Evolutionary conservation across 176 grass and related monocot species (phyloP), one percentile per base, ranked within the genome.

Genomic region (Triticum dicoccoides): DNA sequence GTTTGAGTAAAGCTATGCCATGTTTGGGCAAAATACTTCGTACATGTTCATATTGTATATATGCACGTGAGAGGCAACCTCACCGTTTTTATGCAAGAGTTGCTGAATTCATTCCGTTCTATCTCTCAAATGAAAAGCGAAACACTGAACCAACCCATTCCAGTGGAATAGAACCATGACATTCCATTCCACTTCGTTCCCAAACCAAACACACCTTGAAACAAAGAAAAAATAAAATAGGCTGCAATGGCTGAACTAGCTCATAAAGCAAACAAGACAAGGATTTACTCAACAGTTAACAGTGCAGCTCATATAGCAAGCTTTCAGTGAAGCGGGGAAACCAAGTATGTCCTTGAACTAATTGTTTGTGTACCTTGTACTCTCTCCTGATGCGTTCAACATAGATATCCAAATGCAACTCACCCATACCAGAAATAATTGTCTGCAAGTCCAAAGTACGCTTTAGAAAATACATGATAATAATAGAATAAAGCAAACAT

Each of bases 371-470:
- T 89, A 98, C 96, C 90, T 98, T 98, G 79, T 98, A 98, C 45
- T 98, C 96, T 81, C 96, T 93, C 75, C 68, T 84, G 62, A 98
- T 98, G 87, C 96, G 96, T 73, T 98, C 93, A 79, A 98, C 94
- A 89, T 98, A 98, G 76, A 98, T 95, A 92, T 98, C 96, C 88
- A 96, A 91, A 92, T 98, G 96, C 79, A 98, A 83, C 72, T 98
- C 96, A 73, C 96, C 96, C 96, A 98, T 98, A 61, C 96, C 96
- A 69, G 96, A 98, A 67, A 98, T 98, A 85, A 98, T 98, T 64
- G 96, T 98, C 96, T 98, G 73, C 65, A 78, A 82, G 34, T 9
- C 79, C 78, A 86, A 69, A 75, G 49, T 65, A 84, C 82, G 33
- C 79, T 69, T 80, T 65, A 80, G 51, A 5, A 83, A 38, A 41